phyloP scores from a whole-genome alignment of 306 rosid species.

The Vigna unguiculata region DNA sequence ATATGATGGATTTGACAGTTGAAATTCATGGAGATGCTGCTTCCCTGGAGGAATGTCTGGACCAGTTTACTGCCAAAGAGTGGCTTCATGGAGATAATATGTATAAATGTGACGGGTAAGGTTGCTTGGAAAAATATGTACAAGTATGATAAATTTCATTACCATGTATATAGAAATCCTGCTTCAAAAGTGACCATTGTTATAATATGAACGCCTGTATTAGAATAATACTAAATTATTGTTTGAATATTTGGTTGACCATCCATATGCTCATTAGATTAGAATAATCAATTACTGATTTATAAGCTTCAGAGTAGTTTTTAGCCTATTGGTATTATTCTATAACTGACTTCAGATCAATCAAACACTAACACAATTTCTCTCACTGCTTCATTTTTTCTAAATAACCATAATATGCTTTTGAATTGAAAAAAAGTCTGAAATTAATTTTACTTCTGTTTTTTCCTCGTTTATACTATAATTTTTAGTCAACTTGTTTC shows the following conservation, averaged over 20 bases:
- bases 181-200: background rate
- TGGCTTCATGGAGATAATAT: conserved; percentile 92
- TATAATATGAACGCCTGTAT: background rate
- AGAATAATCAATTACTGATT: background rate
- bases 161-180: background rate
- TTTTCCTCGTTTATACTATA: background rate
- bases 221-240: background rate
- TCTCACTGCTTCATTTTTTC: background rate
- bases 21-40: conserved; percentile 96
- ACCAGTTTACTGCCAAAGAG: conserved; percentile 86
- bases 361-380: background rate
- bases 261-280: background rate
- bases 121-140: conserved; percentile 45
- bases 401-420: background rate
- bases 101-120: conserved; percentile 99
- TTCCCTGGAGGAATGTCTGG: conserved; percentile 93
- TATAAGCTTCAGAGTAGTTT: background rate
- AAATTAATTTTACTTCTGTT: background rate
- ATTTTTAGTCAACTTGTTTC: background rate
- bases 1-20: conserved; percentile 98
- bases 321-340: background rate
- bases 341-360: background rate
- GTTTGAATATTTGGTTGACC: background rate
- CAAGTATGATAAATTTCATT: conserved; percentile 1
- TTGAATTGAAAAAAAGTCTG: background rate